A percentile compares a stretch with the other conserved stretches of the same genome.
phyloP scores from a whole-genome alignment of 2,329 filamentous ascomycete genomes.

The Macrophomina tecta region DNA sequence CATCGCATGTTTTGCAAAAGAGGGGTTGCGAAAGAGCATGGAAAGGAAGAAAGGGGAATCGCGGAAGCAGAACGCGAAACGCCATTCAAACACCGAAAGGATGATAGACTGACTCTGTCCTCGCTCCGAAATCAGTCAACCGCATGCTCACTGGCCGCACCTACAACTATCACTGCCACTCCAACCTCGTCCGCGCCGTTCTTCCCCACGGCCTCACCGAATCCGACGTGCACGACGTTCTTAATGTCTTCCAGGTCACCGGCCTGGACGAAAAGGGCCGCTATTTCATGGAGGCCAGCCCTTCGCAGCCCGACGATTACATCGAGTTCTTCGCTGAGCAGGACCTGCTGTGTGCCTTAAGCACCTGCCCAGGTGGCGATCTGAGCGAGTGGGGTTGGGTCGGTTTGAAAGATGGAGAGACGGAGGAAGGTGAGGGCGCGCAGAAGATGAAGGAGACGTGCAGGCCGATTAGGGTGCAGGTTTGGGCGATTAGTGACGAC shows the following conservation, averaged over 20 bases:
- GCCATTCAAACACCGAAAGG: neutral
- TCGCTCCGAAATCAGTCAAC: conserved; percentile 59
- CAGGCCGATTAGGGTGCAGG: conserved; percentile 75
- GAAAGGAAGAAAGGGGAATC: too few species aligned
- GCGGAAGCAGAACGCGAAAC: neutral
- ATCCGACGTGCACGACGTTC: conserved; percentile 79
- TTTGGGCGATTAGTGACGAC: conserved; percentile 66
- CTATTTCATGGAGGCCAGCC: conserved; percentile 70
- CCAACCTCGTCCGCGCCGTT: conserved; percentile 77
- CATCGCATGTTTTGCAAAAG: neutral
- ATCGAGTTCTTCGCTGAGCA: conserved; percentile 84
- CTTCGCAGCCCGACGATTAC: conserved; percentile 46
- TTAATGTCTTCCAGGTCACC: conserved; percentile 87
- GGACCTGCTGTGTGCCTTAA: conserved; percentile 70
- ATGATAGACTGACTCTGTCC: neutral
- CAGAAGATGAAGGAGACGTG: conserved; percentile 74
- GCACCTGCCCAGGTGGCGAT: conserved; percentile 80
- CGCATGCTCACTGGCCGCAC: conserved; percentile 70
- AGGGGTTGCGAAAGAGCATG: too few species aligned
- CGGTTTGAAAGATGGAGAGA: conserved; percentile 52
- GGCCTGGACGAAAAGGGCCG: conserved; percentile 73
- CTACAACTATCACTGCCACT: conserved; percentile 86
- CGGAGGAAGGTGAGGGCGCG: conserved; percentile 68
- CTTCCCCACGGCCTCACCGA: conserved; percentile 72
- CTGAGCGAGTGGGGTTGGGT: conserved; percentile 83